A percentile compares a stretch with the other conserved stretches of the same genome.
These are phyloP conservation scores for Talaromyces sp. DNA, from an alignment of 2,329 filamentous ascomycete genomes.

Conservation along the genomic window DNA sequence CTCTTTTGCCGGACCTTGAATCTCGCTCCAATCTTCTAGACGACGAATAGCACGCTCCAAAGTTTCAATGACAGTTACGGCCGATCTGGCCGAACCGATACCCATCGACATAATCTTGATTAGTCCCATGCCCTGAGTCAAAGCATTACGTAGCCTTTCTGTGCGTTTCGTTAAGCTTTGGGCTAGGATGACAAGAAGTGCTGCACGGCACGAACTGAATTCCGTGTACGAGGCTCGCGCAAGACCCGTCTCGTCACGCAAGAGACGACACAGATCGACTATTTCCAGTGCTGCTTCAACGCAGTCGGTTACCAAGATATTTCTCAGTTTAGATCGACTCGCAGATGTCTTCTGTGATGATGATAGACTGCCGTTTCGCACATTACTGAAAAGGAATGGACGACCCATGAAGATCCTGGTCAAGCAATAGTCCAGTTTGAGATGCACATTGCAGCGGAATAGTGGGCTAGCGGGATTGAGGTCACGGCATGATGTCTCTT, in stretches of 20 bases:
- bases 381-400: slow-evolving; percentile 52
- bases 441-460: slow-evolving; percentile 52
- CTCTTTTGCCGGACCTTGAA: slow-evolving; percentile 27
- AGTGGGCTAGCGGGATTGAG: slow-evolving; percentile 42
- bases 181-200: slow-evolving; percentile 50
- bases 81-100: slow-evolving; percentile 54
- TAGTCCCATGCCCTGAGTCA: slow-evolving; percentile 52
- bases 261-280: slow-evolving; percentile 51
- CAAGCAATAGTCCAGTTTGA: slow-evolving; percentile 55
- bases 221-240: slow-evolving; percentile 58
- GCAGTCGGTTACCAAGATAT: slow-evolving; percentile 51
- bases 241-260: slow-evolving; percentile 54
- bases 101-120: slow-evolving; percentile 56
- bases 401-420: slow-evolving; percentile 56
- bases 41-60: slow-evolving; percentile 51
- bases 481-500: slow-evolving; percentile 42
- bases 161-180: slow-evolving; percentile 43
- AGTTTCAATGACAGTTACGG: slow-evolving; percentile 54
- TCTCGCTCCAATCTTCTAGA: slow-evolving; percentile 46
- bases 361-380: slow-evolving; percentile 31
- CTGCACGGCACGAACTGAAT: slow-evolving; percentile 56
- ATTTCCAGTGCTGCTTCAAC: slow-evolving; percentile 54
- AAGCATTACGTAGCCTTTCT: slow-evolving; percentile 45
- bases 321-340: slow-evolving; percentile 36
- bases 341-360: slow-evolving; percentile 31